phyloP scores from a whole-genome alignment of 2,329 filamentous ascomycete species.

The Diatrype stigma region DNA sequence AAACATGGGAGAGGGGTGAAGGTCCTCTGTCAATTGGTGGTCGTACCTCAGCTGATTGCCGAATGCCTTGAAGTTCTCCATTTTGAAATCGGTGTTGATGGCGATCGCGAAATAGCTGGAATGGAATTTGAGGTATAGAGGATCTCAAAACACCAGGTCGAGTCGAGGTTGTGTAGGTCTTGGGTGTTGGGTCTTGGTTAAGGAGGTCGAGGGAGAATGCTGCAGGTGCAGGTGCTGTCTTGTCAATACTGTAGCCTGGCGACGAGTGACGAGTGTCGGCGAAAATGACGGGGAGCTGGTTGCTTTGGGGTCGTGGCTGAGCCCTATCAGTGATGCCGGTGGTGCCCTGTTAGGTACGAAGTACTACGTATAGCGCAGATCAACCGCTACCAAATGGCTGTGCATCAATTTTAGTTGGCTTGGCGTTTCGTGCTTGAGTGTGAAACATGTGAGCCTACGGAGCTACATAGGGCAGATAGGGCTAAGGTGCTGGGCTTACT shows the following conservation, averaged over 20 bases:
- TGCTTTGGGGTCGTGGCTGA: too few relatives aligned
- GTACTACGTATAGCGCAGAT: too few relatives aligned
- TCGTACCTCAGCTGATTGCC: slow-evolving; percentile 53
- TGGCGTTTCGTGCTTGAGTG: not conserved
- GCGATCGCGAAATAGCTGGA: not conserved
- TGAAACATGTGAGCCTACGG: not conserved
- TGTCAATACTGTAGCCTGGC: too few relatives aligned
- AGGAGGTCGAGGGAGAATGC: too few relatives aligned
- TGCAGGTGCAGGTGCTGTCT: too few relatives aligned
- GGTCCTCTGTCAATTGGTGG: slow-evolving; percentile 6
- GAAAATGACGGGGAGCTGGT: too few relatives aligned
- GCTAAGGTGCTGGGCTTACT: not conserved
- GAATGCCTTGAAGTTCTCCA: slow-evolving; percentile 57
- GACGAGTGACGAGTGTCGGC: too few relatives aligned
- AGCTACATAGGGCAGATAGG: not conserved
- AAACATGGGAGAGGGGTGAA: too few relatives aligned
- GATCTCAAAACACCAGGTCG: not conserved
- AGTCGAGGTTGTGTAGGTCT: not conserved
- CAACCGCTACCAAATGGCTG: not conserved
- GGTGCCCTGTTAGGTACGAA: too few relatives aligned
- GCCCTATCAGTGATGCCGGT: too few relatives aligned
- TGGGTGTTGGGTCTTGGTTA: too few relatives aligned
- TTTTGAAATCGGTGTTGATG: slow-evolving; percentile 23
- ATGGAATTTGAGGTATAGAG: not conserved
- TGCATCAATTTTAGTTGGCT: not conserved